These are phyloP conservation scores for Cystofilobasidium bisporidii DNA, from an alignment of 768 basidiomycete species.

Conservation along the genomic window DNA sequence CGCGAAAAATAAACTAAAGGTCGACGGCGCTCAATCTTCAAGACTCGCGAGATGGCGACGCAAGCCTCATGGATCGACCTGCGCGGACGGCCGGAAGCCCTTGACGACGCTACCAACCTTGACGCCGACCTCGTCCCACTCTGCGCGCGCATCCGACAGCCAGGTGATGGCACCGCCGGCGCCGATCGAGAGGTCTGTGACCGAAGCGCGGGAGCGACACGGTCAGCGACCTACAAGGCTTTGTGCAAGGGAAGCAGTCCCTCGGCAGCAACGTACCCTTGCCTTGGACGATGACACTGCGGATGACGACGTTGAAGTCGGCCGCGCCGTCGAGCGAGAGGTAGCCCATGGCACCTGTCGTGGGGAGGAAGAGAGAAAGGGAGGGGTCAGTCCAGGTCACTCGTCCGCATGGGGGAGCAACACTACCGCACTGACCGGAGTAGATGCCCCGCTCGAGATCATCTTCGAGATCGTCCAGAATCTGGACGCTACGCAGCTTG, in stretches of 20 bases:
- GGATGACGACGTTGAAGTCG: constrained; percentile 89
- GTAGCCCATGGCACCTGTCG: constrained; percentile 72
- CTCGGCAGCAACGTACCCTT: constrained; percentile 25
- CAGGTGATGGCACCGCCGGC: constrained; percentile 97
- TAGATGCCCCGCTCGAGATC: constrained; percentile 61
- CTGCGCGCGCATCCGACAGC: constrained; percentile 67
- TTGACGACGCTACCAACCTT: constrained; percentile 50
- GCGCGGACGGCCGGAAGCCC: constrained; percentile 3
- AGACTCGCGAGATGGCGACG: not conserved
- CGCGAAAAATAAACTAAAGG: too few species aligned
- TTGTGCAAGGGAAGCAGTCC: not conserved
- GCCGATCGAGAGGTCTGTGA: constrained; percentile 48
- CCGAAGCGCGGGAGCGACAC: not conserved
- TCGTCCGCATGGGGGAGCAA: too few species aligned
- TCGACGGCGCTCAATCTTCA: too few species aligned
- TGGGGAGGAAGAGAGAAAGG: not conserved
- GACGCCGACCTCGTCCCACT: constrained; percentile 91
- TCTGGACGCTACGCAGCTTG: constrained; percentile 85
- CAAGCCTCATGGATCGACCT: not conserved
- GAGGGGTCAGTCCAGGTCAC: not conserved
- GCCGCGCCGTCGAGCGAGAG: constrained; percentile 79
- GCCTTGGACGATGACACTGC: constrained; percentile 58
- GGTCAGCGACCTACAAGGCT: not conserved
- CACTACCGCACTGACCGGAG: constrained; percentile 45
- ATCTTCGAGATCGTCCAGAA: constrained; percentile 69